Evolutionary conservation across 306 rosid species (phyloP), one percentile per base, ranked within the genome.

Genomic region (Dalbergia cochinchinensis): DNA sequence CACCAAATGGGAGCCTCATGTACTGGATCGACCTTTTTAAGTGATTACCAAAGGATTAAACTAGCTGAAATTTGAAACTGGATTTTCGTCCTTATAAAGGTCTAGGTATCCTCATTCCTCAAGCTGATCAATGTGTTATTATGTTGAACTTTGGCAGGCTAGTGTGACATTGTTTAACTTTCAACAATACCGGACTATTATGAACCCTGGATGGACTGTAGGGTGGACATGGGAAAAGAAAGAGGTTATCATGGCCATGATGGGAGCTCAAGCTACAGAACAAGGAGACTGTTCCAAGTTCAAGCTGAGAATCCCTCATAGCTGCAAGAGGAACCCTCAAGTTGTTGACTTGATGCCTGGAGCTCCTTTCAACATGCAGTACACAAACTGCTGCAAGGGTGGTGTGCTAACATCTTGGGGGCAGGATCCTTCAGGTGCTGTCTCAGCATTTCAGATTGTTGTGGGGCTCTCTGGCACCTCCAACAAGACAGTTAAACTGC

Each of bases 161-260:
- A 85, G 90, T 0, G 95, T 94, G 73, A 91, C 97, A 4, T 75
- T 94, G 74, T 87, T 89, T 64, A 94, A 94, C 91, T 91, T 85
- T 42, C 98, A 94, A 83, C 68, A 81, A 60, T 91, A 86, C 65
- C 89, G 98, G 39, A 89, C 88, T 39, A 90, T 94, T 13, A 78
- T 71, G 82, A 87, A 44, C 69, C 97, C 98, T 0, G 95, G 98
- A 11, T 94, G 97, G 98, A 83, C 85, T 35, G 9, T 91, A 41
- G 92, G 91, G 15, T 93, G 98, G 97, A 78, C 86, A 54, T 93
- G 98, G 97, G 91, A 92, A 10, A 93, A 91, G 71, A 90, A 87
- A 44, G 97, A 93, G 79, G 80, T 93, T 7, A 91, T 93, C 7
- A 85, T 89, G 97, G 68, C 89, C 4, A 72, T 89, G 90, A 74